A percentile compares a stretch with the other conserved stretches of the same genome.
Evolutionary conservation across 148 eudicot species (phyloP).

Genomic region (Chenopodium album): DNA sequence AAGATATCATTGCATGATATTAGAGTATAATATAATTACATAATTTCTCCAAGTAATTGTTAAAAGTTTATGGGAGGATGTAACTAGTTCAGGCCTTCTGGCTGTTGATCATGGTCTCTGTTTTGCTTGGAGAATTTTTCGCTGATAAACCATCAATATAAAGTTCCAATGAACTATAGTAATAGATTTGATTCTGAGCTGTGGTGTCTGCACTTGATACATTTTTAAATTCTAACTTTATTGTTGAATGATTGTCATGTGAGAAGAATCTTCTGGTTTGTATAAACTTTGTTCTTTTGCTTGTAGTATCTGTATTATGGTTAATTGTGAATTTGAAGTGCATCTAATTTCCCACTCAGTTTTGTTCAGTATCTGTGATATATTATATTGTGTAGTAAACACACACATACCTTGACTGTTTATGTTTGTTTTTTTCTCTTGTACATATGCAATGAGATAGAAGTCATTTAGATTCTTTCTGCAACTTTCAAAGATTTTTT

Average conservation of each 20-base stretch:
- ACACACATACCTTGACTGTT: no score
- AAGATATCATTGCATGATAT: not conserved
- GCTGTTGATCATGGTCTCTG: not conserved
- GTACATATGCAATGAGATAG: no score
- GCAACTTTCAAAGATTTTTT: no score
- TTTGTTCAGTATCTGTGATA: no score
- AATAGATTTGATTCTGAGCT: no score
- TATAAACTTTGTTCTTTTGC: not conserved
- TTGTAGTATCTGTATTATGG: not conserved
- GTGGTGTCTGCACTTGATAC: not conserved
- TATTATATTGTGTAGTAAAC: no score
- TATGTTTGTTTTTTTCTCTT: no score
- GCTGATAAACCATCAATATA: no score
- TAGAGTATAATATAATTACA: not conserved
- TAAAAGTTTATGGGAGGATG: not conserved
- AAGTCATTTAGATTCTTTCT: no score
- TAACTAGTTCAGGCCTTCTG: not conserved
- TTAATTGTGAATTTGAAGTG: not conserved
- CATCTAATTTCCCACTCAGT: no score
- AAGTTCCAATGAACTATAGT: no score
- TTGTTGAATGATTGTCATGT: not conserved
- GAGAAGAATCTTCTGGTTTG: not conserved
- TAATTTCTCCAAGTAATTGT: not conserved
- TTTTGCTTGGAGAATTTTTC: not conserved
- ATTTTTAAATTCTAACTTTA: not conserved